Evolutionary conservation across 805 yeast species (phyloP), one percentile per base, ranked within the genome.

Genomic region (Nakazawaea laoshanensis): DNA sequence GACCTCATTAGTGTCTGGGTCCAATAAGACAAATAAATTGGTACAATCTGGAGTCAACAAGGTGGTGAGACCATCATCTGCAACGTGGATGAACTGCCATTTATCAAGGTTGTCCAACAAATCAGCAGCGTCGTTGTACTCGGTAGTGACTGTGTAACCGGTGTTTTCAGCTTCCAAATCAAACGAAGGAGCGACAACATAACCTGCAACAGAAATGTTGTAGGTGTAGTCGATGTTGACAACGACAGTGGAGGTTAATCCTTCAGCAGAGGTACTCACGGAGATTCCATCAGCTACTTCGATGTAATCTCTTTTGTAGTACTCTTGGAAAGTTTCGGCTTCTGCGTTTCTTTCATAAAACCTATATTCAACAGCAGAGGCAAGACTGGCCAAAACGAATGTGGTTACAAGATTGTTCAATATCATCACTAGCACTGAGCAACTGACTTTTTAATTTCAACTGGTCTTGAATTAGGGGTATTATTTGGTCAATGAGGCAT

Each of bases 41-140:
- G 24, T 9, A 35, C 38, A 35, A 19, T 35, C 32, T n/a, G 38
- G 38, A 11, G 38, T 30, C 12, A 35, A 17, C 26, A 35, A 35
- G 10, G 19, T 19, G 3, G 14, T 21, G 6, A 10, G 7, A 5
- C 38, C 38, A 18, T 25, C 28, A 22, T 35, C 38, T 8, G 31
- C 29, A 11, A 17, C 11, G 16, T 16, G 20, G 17, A 35, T 23
- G 21, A 35, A 35, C 19, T 22, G 27, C 38, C 38, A 35, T 18
- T 21, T 30, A 12, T 35, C 34, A 19, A 35, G 12, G 15, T 30
- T 30, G 3, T 15, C 28, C 23, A 20, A 11, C 17, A 35, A 24
- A 23, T 35, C 38, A 6, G 16, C 13, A 6, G 35, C 28, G 2
- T 20, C 23, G 9, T 21, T 22, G 19, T 21, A 35, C 18, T 30